These are phyloP conservation scores for Tympanopsis confertula DNA, from an alignment of 2,329 filamentous ascomycete genomes.

Conservation along the genomic window DNA sequence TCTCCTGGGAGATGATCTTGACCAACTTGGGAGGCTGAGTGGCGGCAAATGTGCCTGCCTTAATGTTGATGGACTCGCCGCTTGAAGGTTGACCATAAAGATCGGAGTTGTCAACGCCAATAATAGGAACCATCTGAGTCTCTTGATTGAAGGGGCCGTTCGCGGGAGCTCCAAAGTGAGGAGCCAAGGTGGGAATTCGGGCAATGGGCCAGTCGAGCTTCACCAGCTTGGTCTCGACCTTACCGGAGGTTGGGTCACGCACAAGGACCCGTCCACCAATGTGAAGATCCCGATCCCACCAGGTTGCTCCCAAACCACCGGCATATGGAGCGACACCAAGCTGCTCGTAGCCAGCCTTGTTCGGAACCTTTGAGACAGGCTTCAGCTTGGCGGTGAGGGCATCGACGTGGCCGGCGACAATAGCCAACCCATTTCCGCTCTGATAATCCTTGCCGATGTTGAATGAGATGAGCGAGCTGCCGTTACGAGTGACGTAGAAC, in stretches of 20 bases:
- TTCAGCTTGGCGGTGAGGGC: constrained; percentile 83
- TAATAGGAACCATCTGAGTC: constrained; percentile 87
- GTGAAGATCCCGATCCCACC: constrained; percentile 93
- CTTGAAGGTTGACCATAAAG: constrained; percentile 18
- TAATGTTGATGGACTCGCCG: constrained; percentile 37
- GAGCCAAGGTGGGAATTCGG: constrained; percentile 78
- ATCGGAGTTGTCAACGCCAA: constrained; percentile 71
- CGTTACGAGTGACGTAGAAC: constrained; percentile 81
- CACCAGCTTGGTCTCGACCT: constrained; percentile 71
- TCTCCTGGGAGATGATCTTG: constrained; percentile 65
- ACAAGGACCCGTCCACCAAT: constrained; percentile 84
- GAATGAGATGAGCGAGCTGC: constrained; percentile 76
- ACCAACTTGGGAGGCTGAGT: constrained; percentile 81
- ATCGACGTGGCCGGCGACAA: constrained; percentile 87
- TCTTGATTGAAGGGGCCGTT: constrained; percentile 65
- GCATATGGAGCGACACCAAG: constrained; percentile 89
- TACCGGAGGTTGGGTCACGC: constrained; percentile 58
- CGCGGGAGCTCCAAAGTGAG: constrained; percentile 77
- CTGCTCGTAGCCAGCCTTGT: constrained; percentile 74
- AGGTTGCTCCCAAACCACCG: constrained; percentile 74
- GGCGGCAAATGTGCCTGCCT: constrained; percentile 58
- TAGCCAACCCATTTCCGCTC: constrained; percentile 74
- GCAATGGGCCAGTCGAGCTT: constrained; percentile 94
- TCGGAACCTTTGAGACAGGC: constrained; percentile 77
- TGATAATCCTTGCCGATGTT: constrained; percentile 69